Evolutionary conservation across 345 rosid species (phyloP), one percentile per base, ranked within the genome.

Genomic region (Populus nigra): DNA sequence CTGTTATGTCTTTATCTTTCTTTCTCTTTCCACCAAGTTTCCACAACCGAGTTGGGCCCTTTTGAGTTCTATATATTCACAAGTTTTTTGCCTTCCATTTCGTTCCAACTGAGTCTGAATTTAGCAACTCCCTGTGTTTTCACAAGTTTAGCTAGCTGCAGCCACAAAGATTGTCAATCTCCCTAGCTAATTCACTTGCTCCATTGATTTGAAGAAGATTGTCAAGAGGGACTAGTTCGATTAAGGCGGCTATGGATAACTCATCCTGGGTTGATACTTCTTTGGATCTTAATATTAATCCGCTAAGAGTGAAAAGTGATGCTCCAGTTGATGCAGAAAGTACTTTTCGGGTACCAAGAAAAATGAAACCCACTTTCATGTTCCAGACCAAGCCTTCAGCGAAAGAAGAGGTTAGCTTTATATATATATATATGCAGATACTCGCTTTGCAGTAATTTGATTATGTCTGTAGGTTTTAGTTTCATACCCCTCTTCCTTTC

Each of bases 381-480:
- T 61, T 84, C n/a, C 87, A 79, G 47, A 79, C 27, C 38, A 80
- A 83, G 69, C 53, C 36, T 72, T 72, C 89, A 0, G 79, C 61
- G 35, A 89, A 88, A 77, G 83, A 83, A 66, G 89, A 90, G 87
- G 91, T 86, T 11, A 55, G 75, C 38, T 71, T 27, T 5, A 6
- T 38, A 1, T 10, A 2, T 15, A 17, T 20, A 5, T 69, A 39
- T 7, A 8, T 5, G 25, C 59, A 50, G n/a, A 50, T 6, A 18
- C 59, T 50, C 61, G n/a, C 2, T 69, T 43, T 43, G 55, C 73
- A n/a, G 73, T 69, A 6, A 16, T 69, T 13, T 35, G 43, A 31
- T 35, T 17, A 8, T 65, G 36, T 65, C 22, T 10, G 12, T n/a
- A 25, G 16, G 10, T 59, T 59, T 59, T 23, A n/a, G 65, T 23